A percentile compares a stretch with the other conserved stretches of the same genome.
phyloP scores from a whole-genome alignment of 331 rosid species.

The Acacia pycnantha region DNA sequence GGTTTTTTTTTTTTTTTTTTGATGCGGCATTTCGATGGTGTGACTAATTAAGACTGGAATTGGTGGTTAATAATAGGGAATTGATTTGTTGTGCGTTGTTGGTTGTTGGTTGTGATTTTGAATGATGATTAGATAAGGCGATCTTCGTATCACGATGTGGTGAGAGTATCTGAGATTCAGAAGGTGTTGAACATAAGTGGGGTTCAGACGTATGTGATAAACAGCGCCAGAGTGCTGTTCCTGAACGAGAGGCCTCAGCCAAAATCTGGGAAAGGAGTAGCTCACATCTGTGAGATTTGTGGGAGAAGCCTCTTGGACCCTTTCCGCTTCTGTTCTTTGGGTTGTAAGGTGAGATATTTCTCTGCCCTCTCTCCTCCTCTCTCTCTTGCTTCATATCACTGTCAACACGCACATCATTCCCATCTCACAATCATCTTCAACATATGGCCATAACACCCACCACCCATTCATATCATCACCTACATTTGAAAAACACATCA shows the following conservation, averaged over 20 bases:
- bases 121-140: slow-evolving; percentile 49
- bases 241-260: slow-evolving; percentile 93
- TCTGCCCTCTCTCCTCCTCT: not conserved
- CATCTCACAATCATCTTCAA: slow-evolving; percentile 10
- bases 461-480: slow-evolving; percentile 38
- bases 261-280: slow-evolving; percentile 65
- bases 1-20: not conserved
- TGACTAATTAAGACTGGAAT: not conserved
- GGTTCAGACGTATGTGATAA: slow-evolving; percentile 85
- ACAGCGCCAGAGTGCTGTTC: slow-evolving; percentile 82
- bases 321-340: slow-evolving; percentile 82
- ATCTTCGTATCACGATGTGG: slow-evolving; percentile 89
- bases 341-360: slow-evolving; percentile 78
- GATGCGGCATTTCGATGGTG: not conserved
- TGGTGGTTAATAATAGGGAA: not conserved
- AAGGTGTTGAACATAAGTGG: slow-evolving; percentile 71
- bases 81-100: not conserved
- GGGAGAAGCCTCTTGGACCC: slow-evolving; percentile 80
- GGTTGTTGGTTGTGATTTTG: not conserved
- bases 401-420: slow-evolving; percentile 40
- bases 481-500: slow-evolving; percentile 43
- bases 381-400: slow-evolving; percentile 27
- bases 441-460: slow-evolving; percentile 54
- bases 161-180: slow-evolving; percentile 70
- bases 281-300: slow-evolving; percentile 85